Evolutionary conservation across 108 stramenopile species (phyloP), one percentile per base, ranked within the genome.

Genomic region (Epithemia pelagica): DNA sequence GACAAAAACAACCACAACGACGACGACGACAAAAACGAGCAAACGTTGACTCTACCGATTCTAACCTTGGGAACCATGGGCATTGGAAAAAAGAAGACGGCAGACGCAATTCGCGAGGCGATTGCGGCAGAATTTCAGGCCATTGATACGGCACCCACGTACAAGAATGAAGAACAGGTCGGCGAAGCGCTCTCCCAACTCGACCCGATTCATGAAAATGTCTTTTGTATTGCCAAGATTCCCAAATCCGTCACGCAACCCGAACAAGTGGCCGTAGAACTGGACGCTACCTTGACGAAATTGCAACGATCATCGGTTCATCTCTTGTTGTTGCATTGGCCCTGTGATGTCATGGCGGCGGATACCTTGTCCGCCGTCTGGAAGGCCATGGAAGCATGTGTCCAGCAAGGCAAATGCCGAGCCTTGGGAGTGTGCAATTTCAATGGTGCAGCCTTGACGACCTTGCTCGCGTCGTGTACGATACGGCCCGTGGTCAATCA

Each of bases 131-230:
- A 89, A 10, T 71, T 85, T 54, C 26, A 64, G 21, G 77, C 80
- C 8, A 52, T 90, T 27, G 92, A 93, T 72, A 93, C 92, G 31
- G 92, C 92, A 15, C 89, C 88, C 2, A 85, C 92, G 2, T 93
- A 93, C 76, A 80, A 85, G 0, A 90, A 93, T 59, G 86, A 89
- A 70, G 62, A 70, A 33, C 67, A 82, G 64, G 58, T 90, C n/a
- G 88, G 88, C 22, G 59, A 62, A 24, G 78, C 76, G 19, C 32
- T 86, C 5, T 37, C n/a, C 23, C 54, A 29, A 58, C 27, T 54
- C 27, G 22, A 30, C 24, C 52, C 32, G 28, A 27, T 25, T 57
- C 21, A 69, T 30, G 29, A 58, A 52, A 59, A 73, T 20, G 74
- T 60, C 5, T 72, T 79, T 62, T 30, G 76, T 21, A 85, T 76